Evolutionary conservation across 2,329 filamentous ascomycete species (phyloP).

Genomic region (Aureobasidium melanogenum): DNA sequence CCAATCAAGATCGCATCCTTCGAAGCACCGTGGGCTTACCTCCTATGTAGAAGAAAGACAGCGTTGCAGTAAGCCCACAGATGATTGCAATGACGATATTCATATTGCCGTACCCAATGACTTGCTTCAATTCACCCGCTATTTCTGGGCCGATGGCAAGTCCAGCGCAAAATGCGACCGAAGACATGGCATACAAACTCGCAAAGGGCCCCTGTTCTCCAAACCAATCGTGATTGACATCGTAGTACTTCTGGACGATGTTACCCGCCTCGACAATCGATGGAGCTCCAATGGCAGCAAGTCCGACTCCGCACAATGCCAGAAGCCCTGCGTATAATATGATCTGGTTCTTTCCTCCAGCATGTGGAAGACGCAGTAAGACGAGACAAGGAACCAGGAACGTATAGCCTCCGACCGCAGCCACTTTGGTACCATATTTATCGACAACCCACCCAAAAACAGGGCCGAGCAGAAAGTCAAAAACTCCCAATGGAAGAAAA

Average conservation of each 20-base stretch:
- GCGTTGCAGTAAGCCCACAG: conserved; percentile 34
- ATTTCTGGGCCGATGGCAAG: conserved; percentile 52
- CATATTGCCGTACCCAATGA: conserved; percentile 51
- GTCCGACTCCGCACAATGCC: conserved; percentile 40
- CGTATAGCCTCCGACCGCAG: conserved; percentile 34
- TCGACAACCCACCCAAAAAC: conserved; percentile 41
- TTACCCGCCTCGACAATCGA: conserved; percentile 49
- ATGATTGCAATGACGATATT: conserved; percentile 41
- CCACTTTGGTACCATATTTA: conserved; percentile 34
- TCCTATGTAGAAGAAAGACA: conserved; percentile 40
- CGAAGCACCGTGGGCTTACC: conserved; percentile 25
- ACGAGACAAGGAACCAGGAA: conserved; percentile 35
- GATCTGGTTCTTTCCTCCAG: conserved; percentile 32
- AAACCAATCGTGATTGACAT: conserved; percentile 47
- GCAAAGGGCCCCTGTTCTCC: conserved; percentile 44
- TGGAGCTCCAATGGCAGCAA: conserved; percentile 46
- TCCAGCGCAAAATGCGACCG: conserved; percentile 53
- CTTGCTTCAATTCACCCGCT: conserved; percentile 43
- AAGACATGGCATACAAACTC: conserved; percentile 55
- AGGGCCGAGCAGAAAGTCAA: conserved; percentile 38
- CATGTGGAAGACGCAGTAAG: conserved; percentile 35
- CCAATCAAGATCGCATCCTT: not conserved
- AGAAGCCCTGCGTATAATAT: conserved; percentile 40
- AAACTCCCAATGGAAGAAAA: conserved; percentile 37
- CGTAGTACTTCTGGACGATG: conserved; percentile 47